Conservation (phyloP, 352 stramenopile species). For the Globisporangium echinulatum region DNA sequence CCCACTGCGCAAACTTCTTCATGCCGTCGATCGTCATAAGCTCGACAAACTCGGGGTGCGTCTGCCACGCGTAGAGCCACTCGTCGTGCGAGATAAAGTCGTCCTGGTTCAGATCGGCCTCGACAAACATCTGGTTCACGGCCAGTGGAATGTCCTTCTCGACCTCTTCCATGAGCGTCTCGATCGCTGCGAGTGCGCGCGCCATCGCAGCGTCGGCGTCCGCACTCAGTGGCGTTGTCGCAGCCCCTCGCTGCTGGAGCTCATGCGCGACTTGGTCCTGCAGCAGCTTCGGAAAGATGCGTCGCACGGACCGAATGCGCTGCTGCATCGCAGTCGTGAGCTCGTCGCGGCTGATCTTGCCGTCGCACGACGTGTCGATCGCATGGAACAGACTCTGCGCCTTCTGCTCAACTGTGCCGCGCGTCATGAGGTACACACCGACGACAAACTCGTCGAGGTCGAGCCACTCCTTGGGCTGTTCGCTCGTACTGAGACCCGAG, state of each 20-base stretch:
- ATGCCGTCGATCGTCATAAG: conserved; percentile 81
- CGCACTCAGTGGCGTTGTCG: conserved; percentile 28
- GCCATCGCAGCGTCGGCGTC: conserved; percentile 45
- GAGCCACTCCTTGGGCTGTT: conserved; percentile 53
- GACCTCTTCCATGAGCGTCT: conserved; percentile 69
- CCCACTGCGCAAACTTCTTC: conserved; percentile 80
- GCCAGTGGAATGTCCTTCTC: conserved; percentile 77
- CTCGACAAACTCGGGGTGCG: conserved; percentile 77
- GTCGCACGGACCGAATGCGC: conserved; percentile 63
- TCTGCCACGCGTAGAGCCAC: conserved; percentile 77
- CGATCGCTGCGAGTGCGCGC: conserved; percentile 47
- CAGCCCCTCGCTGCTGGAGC: conserved; percentile 21
- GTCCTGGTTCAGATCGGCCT: conserved; percentile 70
- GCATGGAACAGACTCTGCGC: conserved; percentile 68
- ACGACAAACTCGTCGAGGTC: conserved; percentile 75
- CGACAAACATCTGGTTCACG: conserved; percentile 79
- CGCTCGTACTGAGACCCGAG: conserved; percentile 59
- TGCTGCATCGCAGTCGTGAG: conserved; percentile 61
- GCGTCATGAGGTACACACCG: conserved; percentile 77
- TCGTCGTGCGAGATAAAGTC: conserved; percentile 76
- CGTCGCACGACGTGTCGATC: conserved; percentile 57
- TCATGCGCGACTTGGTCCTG: conserved; percentile 66
- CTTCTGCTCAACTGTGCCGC: conserved; percentile 76
- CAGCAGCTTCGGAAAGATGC: conserved; percentile 69
- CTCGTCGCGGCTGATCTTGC: conserved; percentile 76